A percentile compares a stretch with the other conserved stretches of the same genome.
Conservation (phyloP, 148 eudicot species). For the Rhododendron kiyosumense region DNA sequence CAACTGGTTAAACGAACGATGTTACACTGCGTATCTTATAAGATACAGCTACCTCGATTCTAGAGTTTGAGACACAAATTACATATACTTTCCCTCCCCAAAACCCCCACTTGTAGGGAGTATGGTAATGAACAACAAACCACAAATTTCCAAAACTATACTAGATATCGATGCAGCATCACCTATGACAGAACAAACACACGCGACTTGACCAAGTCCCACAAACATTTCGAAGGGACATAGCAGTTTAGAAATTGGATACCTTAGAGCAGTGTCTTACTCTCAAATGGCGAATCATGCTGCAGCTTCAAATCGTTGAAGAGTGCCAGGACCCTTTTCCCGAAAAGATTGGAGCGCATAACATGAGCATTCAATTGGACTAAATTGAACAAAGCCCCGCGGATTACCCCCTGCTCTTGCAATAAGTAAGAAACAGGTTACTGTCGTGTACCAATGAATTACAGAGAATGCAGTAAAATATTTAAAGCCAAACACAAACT, state of each 20-base stretch:
- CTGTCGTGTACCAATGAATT: too few species aligned
- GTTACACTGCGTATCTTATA: neutral
- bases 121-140: neutral
- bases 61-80: too few species aligned
- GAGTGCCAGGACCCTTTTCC: conserved; percentile 37
- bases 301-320: conserved; percentile 19
- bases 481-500: neutral
- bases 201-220: neutral
- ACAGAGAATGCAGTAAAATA: neutral
- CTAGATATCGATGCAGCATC: neutral
- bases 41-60: neutral
- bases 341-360: conserved; percentile 44
- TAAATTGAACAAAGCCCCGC: conserved; percentile 15
- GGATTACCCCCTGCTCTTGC: conserved; percentile 26
- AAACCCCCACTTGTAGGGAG: neutral
- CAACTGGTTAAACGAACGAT: too few species aligned
- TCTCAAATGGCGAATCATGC: neutral
- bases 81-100: neutral
- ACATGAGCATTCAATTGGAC: conserved; percentile 21
- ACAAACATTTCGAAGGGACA: neutral
- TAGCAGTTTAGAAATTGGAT: neutral
- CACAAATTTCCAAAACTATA: neutral
- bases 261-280: neutral
- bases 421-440: neutral
- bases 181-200: neutral